Percentiles rank a stretch among this genome's conserved stretches.
These are phyloP conservation scores for Boletellus emodensis DNA, from an alignment of 768 basidiomycete genomes.

Conservation along the genomic window DNA sequence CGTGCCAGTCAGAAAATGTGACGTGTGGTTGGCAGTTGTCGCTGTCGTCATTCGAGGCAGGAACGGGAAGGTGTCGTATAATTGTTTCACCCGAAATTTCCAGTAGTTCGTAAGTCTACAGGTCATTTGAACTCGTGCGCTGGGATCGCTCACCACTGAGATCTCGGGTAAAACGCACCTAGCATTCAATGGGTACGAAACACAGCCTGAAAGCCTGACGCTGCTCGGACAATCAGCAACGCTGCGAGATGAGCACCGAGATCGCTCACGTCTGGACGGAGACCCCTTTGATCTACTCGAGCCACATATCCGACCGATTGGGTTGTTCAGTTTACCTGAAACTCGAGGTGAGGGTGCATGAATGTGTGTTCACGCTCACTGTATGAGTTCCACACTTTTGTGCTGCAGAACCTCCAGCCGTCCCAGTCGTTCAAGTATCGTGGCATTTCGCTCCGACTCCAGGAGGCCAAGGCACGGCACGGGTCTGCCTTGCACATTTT, in stretches of 20 bases:
- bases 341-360: conserved; percentile 50
- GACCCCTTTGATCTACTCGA: conserved; percentile 65
- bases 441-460: conserved; percentile 61
- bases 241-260: not conserved
- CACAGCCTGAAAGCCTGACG: no score
- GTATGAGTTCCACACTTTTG: not conserved
- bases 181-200: no score
- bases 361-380: no score
- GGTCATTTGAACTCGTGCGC: no score
- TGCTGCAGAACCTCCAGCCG: conserved; percentile 61
- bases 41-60: not conserved
- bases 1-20: not conserved
- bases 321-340: conserved; percentile 62
- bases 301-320: conserved; percentile 49
- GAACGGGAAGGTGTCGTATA: no score
- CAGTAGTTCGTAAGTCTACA: no score
- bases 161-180: no score
- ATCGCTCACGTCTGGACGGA: conserved; percentile 44
- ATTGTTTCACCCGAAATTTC: no score
- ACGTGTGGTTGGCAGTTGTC: not conserved
- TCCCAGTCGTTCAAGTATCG: conserved; percentile 76
- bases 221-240: no score
- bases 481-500: conserved; percentile 59
- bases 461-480: conserved; percentile 44
- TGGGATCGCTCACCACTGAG: no score